Evolutionary conservation across 1,284 basidiomycete species (phyloP), one percentile per base, ranked within the genome.

Genomic region (Moesziomyces sp.): DNA sequence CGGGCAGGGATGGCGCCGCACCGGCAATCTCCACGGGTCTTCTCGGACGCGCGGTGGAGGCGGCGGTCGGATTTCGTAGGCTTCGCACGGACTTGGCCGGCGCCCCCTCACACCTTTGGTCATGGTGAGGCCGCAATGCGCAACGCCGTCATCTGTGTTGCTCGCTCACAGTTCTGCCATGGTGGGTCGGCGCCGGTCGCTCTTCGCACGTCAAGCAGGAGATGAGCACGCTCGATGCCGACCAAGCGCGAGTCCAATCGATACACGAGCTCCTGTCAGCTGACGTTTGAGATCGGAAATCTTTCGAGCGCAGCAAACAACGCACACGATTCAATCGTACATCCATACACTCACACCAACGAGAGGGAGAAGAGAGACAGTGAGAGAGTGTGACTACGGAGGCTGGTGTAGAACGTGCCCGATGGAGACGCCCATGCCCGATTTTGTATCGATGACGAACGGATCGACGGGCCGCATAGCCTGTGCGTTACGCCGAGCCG

Each of bases 1-100:
- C 43, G n/a, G 23, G 1, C 2, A 24, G 9, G 5, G 23, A n/a
- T 45, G 16, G 38, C 2, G 43, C 24, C 21, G 18, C 42, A 46
- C 46, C 46, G 54, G 54, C 54, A 49, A 43, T 49, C 16, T n/a
- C 16, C 10, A 24, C 0, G 3, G n/a, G 19, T 19, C 18, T 8
- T 5, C 11, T 13, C 14, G n/a, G 43, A 16, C 3, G 38, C 10
- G 11, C 14, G 18, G 38, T 40, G 38, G 38, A 18, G 16, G 16
- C 35, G 38, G 2, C 1, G 30, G 9, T 40, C 38, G 38, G 38
- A 16, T 40, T 40, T 40, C 38, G 38, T 40, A 40, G 38, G 38
- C 16, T 18, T 40, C 38, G 0, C 38, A 48, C 58, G 58, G 64
- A 60, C 46, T 67, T 67, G 49, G 58, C 48, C 63, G 63, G 52